Percentiles rank a stretch among this genome's conserved stretches.
Conservation (phyloP, 345 rosid genomes). For the Aquilaria malaccensis region DNA sequence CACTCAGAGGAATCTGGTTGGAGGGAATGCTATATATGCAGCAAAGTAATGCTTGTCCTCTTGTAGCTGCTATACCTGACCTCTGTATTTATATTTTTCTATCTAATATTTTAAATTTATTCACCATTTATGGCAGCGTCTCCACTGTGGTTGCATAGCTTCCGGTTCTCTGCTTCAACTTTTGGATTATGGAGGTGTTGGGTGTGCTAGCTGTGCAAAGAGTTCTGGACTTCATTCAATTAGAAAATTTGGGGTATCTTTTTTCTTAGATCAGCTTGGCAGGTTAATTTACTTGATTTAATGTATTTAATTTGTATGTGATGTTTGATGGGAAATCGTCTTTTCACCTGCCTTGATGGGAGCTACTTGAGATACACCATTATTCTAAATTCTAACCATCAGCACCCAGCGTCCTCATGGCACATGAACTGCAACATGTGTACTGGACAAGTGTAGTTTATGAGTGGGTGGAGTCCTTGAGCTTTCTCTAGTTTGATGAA, state of each 20-base stretch:
- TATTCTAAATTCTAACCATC: no score
- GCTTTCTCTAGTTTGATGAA: no score
- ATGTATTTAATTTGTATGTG: no score
- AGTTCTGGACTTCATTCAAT: slow-evolving; percentile 35
- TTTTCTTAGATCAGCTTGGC: background rate
- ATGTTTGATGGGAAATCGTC: no score
- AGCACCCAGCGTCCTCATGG: no score
- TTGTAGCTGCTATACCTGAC: background rate
- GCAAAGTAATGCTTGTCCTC: slow-evolving; percentile 37
- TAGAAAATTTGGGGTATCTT: slow-evolving; percentile 23
- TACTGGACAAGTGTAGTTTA: no score
- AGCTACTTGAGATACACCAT: no score
- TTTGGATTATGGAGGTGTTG: slow-evolving; percentile 81
- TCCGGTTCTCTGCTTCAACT: slow-evolving; percentile 44
- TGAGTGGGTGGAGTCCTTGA: no score
- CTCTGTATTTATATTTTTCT: background rate
- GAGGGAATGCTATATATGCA: slow-evolving; percentile 71
- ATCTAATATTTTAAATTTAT: slow-evolving; percentile 2
- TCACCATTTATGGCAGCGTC: slow-evolving; percentile 41
- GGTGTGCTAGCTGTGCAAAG: slow-evolving; percentile 50
- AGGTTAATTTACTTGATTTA: background rate
- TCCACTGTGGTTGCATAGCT: slow-evolving; percentile 93
- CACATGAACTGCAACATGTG: no score
- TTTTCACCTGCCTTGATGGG: no score
- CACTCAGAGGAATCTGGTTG: slow-evolving; percentile 81